Base-by-base conservation (phyloP, 129 eudicot genomes). In the Artemisia argyi region DNA sequence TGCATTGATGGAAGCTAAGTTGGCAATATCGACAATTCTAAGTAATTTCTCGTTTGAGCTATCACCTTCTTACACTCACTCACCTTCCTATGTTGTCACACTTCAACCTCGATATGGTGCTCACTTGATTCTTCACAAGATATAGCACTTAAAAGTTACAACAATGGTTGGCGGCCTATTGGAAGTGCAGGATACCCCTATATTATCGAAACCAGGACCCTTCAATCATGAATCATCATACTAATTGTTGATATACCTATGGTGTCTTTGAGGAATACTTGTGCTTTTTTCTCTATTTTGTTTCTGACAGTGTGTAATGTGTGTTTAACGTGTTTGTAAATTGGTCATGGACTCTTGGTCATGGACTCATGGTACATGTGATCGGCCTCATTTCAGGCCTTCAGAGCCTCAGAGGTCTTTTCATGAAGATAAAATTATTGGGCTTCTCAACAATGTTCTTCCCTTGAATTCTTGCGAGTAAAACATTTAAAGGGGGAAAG, bases 1-100 rank as follows among this genome's bases (percentile, higher is more conserved):
- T 49, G 89, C 93, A 12, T 20, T 82, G 60, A 79, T 79, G 81
- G 89, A 87, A 78, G 87, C 87, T 15, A 84, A 84, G 82, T 18
- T 84, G 72, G 83, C 83, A 14, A 55, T 87, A 57, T 81, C 85
- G 0, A 61, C 78, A 49, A 82, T 87, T 49, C 81, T 82, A 69
- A 75, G 72, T 35, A 75, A 83, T 32, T 87, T 87, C 57, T 64
- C 83, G 0, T 84, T 87, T 22, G 79, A 84, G 73, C 66, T 84
- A n/a, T 84, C 89, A 7, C 92, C 87, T 14, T 78, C 86, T 61
- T 87, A 87, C 49, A 77, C 76, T 61, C 89, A 87, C 76, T 78
- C 92, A 3, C 92, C 93, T 62, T 53, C 78, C 0, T 74, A 65
- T 51, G 79, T 71, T 48, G 80, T 74, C 3, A 79, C 85, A 11